Evolutionary conservation across 129 eudicot species (phyloP), one percentile per base, ranked within the genome.

Genomic region (Chrysanthemum lavandulifolium): DNA sequence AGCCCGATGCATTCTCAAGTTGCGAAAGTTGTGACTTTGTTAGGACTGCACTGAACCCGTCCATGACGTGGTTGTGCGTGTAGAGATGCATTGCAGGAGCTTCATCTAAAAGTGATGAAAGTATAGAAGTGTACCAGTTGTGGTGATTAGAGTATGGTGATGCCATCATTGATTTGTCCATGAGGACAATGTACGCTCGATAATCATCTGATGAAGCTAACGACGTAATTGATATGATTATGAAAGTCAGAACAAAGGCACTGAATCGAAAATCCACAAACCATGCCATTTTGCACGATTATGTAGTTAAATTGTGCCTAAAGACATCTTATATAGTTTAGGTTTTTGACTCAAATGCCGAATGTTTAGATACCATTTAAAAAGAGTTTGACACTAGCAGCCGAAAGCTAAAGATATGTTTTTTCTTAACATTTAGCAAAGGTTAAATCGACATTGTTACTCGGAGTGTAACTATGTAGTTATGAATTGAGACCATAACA

Each of bases 91-190:
- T 52, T 5, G 84, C 68, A 0, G 74, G 57, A 48, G 23, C 48
- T 36, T 72, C 75, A 45, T 77, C 65, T 5, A 80, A 68, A 68
- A 80, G 75, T 2, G 89, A 78, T 33, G 78, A 76, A 59, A 85
- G 84, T 10, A 67, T 15, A 13, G 89, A 85, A 58, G 72, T 75
- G 74, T 85, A 82, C 89, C 89, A 85, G 19, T 48, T 69, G 43
- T 82, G 82, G 66, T 76, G 89, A 60, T 66, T 25, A 14, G 82
- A 13, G 29, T 67, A 85, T 40, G 80, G 80, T 19, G 84, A 51
- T 62, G 84, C 86, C 84, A 79, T 82, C 60, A 67, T 43, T 18
- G 82, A 82, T 73, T 82, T 82, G 80, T 82, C 86, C 86, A 85
- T 79, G 23, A 72, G 86, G 74, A 85, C 59, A 45, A 85, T 78